Percentiles rank a stretch among this genome's conserved stretches.
phyloP scores from a whole-genome alignment of 306 rosid species.

The Castanospermum australe region DNA sequence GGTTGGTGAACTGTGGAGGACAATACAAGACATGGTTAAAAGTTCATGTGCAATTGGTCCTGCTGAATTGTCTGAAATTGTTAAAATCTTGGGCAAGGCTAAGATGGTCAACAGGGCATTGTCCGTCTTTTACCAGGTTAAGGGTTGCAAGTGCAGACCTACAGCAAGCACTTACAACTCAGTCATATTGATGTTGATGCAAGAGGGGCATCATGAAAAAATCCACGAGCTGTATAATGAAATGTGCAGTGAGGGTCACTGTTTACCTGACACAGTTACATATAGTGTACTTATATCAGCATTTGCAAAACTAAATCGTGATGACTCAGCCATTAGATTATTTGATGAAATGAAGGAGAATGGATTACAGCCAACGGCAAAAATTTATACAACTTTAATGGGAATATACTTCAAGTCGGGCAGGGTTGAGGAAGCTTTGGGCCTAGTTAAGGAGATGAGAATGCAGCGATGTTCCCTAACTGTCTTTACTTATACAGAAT shows the following conservation, averaged over 20 bases:
- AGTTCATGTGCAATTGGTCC: slow-evolving; percentile 53
- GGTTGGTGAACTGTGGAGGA: slow-evolving; percentile 77
- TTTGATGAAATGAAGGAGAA: slow-evolving; percentile 90
- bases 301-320: slow-evolving; percentile 69
- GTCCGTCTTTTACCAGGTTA: slow-evolving; percentile 73
- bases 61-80: slow-evolving; percentile 68
- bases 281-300: slow-evolving; percentile 74
- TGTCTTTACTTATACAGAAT: slow-evolving; percentile 79
- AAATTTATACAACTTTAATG: slow-evolving; percentile 73
- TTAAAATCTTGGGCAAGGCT: slow-evolving; percentile 70
- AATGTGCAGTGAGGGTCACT: slow-evolving; percentile 71
- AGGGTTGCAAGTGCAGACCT: slow-evolving; percentile 75
- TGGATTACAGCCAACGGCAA: slow-evolving; percentile 74
- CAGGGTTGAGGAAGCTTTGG: slow-evolving; percentile 64
- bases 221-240: slow-evolving; percentile 89
- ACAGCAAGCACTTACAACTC: slow-evolving; percentile 67
- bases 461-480: slow-evolving; percentile 60
- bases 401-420: slow-evolving; percentile 70
- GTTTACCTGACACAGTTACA: slow-evolving; percentile 81
- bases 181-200: slow-evolving; percentile 79
- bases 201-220: slow-evolving; percentile 80
- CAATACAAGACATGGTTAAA: slow-evolving; percentile 76
- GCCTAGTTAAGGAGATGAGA: slow-evolving; percentile 72
- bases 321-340: slow-evolving; percentile 68
- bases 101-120: slow-evolving; percentile 88